Evolutionary conservation across 495 filamentous ascomycete genomes (phyloP), one percentile per base, ranked within the genome.

Genomic region (Evernia prunastri): DNA sequence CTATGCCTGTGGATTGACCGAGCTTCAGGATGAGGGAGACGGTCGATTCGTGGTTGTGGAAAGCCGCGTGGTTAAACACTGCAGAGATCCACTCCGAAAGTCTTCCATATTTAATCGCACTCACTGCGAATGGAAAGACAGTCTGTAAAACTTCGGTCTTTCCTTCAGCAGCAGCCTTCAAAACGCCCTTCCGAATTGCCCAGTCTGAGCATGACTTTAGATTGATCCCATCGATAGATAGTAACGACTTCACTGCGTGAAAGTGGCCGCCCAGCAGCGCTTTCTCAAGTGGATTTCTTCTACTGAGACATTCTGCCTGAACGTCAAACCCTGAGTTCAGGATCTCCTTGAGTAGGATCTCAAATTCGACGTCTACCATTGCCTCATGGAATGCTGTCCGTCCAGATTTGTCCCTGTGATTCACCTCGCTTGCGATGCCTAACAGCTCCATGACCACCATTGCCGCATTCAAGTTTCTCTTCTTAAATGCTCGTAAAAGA

Each of bases 321-420:
- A 65, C 29, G 29, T 61, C 5, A 17, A 56, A 27, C 11, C 20
- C 37, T 47, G 49, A 37, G 11, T 25, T 25, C 18, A 61, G 40
- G 2, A 65, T 56, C 37, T 42, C n/a, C 17, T 27, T 13, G 7
- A 65, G 27, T 0, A 65, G 33, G 31, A 25, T 33, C 29, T 23
- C n/a, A 57, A 58, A 12, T 31, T 29, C 20, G 10, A 18, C 1
- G 4, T 33, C 12, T 5, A 31, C 20, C 9, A 56, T 29, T 33
- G 37, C 64, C 33, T 62, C 64, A n/a, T 66, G 59, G 27, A 66
- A 29, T 12, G 12, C 64, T 2, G 51, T 63, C n/a, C 23, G 25
- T 23, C 40, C 40, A 11, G 20, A 12, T 4, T 45, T 36, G 23
- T 27, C 53, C 29, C 0, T 13, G 17, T 66, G 54, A 18, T 36